Evolutionary conservation across 345 rosid species (phyloP).

Genomic region (Dimocarpus longan): DNA sequence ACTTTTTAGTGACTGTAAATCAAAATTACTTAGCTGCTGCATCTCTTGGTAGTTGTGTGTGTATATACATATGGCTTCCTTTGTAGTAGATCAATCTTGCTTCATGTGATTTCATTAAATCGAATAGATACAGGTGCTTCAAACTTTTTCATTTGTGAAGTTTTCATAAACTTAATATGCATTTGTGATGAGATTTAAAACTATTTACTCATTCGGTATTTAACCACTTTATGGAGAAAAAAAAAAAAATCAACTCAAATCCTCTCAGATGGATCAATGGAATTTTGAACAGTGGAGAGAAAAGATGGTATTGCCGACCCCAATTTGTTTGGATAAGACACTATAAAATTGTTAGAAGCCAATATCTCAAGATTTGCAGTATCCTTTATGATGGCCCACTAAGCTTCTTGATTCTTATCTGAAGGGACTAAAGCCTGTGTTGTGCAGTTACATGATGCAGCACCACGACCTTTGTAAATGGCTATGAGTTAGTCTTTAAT

Average conservation of each 20-base stretch:
- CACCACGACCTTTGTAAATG: conserved; percentile 25
- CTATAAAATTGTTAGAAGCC: background rate
- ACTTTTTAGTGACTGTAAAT: background rate
- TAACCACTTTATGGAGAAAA: too few species aligned
- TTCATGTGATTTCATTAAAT: too few species aligned
- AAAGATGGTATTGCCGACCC: conserved; percentile 7
- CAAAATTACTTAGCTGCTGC: background rate
- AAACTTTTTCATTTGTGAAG: too few species aligned
- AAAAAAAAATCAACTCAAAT: too few species aligned
- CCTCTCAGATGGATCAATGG: too few species aligned
- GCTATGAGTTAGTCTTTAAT: conserved; percentile 11
- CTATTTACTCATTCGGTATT: too few species aligned
- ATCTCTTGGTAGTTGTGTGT: too few species aligned
- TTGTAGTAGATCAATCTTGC: background rate
- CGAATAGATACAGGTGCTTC: too few species aligned
- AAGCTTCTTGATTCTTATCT: conserved; percentile 22
- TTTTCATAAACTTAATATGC: too few species aligned
- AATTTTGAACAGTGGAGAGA: background rate
- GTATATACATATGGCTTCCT: background rate
- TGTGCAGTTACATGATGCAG: conserved; percentile 22
- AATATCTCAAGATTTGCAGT: conserved; percentile 23
- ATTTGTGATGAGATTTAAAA: too few species aligned
- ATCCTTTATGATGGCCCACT: conserved; percentile 29
- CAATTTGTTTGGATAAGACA: conserved; percentile 7
- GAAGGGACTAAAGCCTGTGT: conserved; percentile 26